Evolutionary conservation across 163 green algal genomes (phyloP).

Genomic region (Scenedesmus sp.): DNA sequence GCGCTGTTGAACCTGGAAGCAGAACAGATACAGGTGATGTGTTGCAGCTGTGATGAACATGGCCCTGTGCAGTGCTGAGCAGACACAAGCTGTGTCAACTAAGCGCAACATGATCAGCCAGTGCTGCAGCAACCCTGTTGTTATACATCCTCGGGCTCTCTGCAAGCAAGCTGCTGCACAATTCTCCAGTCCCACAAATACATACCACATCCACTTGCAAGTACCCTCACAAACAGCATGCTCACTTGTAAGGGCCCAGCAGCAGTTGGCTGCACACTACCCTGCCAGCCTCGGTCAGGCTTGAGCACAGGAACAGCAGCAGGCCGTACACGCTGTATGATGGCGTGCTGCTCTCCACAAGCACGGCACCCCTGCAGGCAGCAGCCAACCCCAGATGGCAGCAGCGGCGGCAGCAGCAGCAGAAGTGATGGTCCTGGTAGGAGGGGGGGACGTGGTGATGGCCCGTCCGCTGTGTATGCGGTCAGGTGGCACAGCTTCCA

Average conservation of each 20-base stretch:
- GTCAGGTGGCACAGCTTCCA: no score
- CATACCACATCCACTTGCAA: not conserved
- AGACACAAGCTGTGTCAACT: not conserved
- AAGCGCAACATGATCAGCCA: not conserved
- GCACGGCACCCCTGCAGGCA: slow-evolving; percentile 48
- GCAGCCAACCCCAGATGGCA: not conserved
- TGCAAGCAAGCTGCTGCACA: not conserved
- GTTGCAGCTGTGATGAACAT: not conserved
- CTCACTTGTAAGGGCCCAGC: slow-evolving; percentile 51
- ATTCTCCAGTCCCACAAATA: not conserved
- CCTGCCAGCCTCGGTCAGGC: slow-evolving; percentile 60
- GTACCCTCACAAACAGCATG: not conserved
- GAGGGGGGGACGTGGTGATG: no score
- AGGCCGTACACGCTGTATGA: slow-evolving; percentile 61
- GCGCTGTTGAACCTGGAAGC: slow-evolving; percentile 63
- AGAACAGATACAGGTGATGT: not conserved
- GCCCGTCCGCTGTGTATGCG: no score
- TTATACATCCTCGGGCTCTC: not conserved
- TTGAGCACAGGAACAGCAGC: slow-evolving; percentile 58
- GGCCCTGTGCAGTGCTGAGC: not conserved
- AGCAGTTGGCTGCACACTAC: slow-evolving; percentile 66
- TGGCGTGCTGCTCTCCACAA: slow-evolving; percentile 65
- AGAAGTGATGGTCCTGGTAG: not conserved
- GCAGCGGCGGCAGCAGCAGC: slow-evolving; percentile 23
- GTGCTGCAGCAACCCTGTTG: not conserved